A percentile compares a stretch with the other conserved stretches of the same genome.
Evolutionary conservation across 441 rosid genomes (phyloP).

Genomic region (Omphalea diandra): DNA sequence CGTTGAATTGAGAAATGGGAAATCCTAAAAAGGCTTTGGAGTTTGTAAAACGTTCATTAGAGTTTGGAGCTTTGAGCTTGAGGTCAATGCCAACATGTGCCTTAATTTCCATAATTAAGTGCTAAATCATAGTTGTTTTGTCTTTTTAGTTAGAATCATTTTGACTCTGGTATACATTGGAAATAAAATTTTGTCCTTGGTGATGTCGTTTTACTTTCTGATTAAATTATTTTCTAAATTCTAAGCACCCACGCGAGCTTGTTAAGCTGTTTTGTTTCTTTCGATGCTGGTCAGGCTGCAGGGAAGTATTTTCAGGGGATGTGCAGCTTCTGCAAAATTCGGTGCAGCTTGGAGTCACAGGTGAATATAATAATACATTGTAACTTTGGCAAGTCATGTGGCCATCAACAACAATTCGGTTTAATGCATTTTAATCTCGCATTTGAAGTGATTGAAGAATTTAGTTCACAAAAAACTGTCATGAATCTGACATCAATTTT

Average conservation of each 20-base stretch:
- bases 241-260: constrained; percentile 14
- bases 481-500: too few relatives aligned
- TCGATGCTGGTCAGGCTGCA: neutral
- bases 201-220: neutral
- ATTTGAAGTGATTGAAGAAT: too few relatives aligned
- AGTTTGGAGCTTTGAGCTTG: constrained; percentile 17
- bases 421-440: too few relatives aligned
- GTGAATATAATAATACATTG: too few relatives aligned
- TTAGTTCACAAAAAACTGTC: too few relatives aligned
- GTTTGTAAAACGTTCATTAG: constrained; percentile 17
- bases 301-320: constrained; percentile 7
- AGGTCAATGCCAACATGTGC: constrained; percentile 23
- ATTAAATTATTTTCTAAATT: neutral
- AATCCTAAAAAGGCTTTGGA: constrained; percentile 10
- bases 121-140: neutral
- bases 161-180: constrained; percentile 11
- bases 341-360: too few relatives aligned
- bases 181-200: constrained; percentile 11
- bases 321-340: constrained; percentile 2
- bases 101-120: constrained; percentile 9
- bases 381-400: too few relatives aligned
- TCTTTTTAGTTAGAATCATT: constrained; percentile 16
- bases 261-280: neutral
- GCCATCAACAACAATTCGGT: too few relatives aligned
- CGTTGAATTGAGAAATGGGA: constrained; percentile 11